These are phyloP conservation scores for Umbelopsis sp. DNA, from an alignment of 192 early-diverging fungal genomes.

Conservation along the genomic window DNA sequence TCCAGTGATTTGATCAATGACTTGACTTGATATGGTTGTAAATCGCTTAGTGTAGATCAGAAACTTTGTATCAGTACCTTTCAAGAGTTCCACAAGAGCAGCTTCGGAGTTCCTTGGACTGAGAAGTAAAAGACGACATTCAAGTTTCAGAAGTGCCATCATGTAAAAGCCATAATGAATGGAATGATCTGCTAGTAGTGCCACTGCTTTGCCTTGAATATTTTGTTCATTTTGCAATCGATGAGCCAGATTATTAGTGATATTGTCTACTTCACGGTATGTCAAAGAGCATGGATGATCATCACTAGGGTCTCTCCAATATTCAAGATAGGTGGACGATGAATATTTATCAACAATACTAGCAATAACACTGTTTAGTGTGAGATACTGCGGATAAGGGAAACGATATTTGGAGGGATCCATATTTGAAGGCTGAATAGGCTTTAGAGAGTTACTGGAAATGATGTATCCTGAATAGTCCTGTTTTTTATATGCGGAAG, in stretches of 20 bases:
- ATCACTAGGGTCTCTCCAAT: neutral
- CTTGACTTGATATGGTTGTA: neutral
- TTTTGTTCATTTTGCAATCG: neutral
- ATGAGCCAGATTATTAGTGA: slow-evolving; percentile 18
- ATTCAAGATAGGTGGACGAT: neutral
- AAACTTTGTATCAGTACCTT: slow-evolving; percentile 3
- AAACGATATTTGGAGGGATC: neutral
- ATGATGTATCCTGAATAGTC: no score
- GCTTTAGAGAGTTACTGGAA: no score
- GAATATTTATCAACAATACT: neutral
- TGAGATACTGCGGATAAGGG: neutral
- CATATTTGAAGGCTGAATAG: no score
- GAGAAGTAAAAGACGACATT: neutral
- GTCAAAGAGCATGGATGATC: neutral
- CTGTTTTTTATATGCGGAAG: no score
- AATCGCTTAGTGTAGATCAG: neutral
- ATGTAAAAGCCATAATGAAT: slow-evolving; percentile 1
- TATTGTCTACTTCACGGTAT: slow-evolving; percentile 16
- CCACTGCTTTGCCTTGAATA: neutral
- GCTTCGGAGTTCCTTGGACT: slow-evolving; percentile 24
- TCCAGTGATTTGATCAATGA: neutral
- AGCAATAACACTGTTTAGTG: neutral
- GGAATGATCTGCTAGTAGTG: slow-evolving; percentile 11
- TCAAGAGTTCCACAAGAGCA: slow-evolving; percentile 13
- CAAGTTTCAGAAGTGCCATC: slow-evolving; percentile 18